Percentiles rank a stretch among this genome's conserved stretches.
Evolutionary conservation across 495 filamentous ascomycete genomes (phyloP).

Genomic region (Penicillium bialowiezense): DNA sequence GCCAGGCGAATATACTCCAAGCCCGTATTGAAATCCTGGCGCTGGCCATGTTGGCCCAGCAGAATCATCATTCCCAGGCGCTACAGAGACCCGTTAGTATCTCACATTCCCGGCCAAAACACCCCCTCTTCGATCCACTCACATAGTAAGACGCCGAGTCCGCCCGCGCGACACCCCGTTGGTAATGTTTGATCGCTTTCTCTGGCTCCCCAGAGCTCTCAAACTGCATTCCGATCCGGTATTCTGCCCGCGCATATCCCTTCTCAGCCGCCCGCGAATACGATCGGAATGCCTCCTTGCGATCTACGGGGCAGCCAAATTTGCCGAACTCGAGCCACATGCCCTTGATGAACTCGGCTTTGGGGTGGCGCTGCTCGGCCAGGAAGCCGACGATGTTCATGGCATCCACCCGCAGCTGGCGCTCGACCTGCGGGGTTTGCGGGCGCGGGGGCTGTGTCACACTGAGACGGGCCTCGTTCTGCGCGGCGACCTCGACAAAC

Average conservation of each 20-base stretch:
- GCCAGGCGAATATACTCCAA: constrained; percentile 78
- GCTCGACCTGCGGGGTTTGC: constrained; percentile 80
- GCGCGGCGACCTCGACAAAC: constrained; percentile 81
- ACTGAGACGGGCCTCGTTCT: constrained; percentile 61
- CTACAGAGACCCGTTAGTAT: constrained; percentile 32
- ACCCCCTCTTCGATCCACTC: constrained; percentile 6
- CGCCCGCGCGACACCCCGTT: constrained; percentile 66
- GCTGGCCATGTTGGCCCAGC: constrained; percentile 86
- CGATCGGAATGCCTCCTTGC: constrained; percentile 85
- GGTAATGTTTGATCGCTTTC: constrained; percentile 89
- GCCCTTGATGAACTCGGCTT: constrained; percentile 89
- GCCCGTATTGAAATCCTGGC: constrained; percentile 73
- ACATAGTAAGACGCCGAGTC: constrained; percentile 94
- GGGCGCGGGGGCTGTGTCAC: constrained; percentile 64
- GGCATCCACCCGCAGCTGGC: constrained; percentile 81
- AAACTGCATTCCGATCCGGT: constrained; percentile 97
- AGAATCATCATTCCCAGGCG: constrained; percentile 97
- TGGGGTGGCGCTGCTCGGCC: constrained; percentile 86
- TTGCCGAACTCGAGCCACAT: constrained; percentile 99
- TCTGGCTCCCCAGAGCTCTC: constrained; percentile 87
- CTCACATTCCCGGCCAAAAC: neutral
- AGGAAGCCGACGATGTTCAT: constrained; percentile 88
- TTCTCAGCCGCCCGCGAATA: constrained; percentile 84
- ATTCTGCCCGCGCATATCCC: constrained; percentile 92
- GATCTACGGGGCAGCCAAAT: constrained; percentile 83